phyloP scores from a whole-genome alignment of 106 monocot genomes.

The Amphibolis antarctica region DNA sequence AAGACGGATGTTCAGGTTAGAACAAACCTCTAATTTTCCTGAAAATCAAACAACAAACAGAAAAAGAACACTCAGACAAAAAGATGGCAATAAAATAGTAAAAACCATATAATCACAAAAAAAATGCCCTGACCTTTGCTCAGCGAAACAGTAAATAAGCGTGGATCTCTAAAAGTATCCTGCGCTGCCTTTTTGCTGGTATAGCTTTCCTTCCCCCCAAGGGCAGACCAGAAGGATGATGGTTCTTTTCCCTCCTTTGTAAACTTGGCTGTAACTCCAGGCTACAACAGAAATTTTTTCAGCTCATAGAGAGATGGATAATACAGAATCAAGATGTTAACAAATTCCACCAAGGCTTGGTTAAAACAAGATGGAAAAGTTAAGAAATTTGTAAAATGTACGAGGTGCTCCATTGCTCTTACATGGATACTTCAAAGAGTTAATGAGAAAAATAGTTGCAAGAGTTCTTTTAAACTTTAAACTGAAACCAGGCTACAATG shows the following conservation, averaged over 20 bases:
- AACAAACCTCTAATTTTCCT: constrained; percentile 76
- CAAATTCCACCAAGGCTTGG: no score
- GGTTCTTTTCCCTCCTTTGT: constrained; percentile 82
- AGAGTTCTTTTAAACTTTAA: no score
- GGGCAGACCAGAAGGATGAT: constrained; percentile 87
- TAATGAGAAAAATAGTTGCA: no score
- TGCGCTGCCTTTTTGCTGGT: constrained; percentile 38
- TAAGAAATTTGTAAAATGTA: no score
- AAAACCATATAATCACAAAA: constrained; percentile 4
- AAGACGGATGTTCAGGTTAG: neutral
- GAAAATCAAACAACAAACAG: constrained; percentile 4
- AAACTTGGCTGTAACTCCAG: constrained; percentile 60
- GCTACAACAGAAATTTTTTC: constrained; percentile 26
- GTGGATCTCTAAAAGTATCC: constrained; percentile 75
- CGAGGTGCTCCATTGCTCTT: no score
- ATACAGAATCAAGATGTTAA: no score
- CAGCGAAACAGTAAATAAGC: constrained; percentile 57
- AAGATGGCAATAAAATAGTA: neutral
- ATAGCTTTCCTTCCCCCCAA: constrained; percentile 78
- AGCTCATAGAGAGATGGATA: neutral
- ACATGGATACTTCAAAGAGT: no score
- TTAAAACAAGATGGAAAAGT: no score
- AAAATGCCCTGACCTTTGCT: constrained; percentile 39
- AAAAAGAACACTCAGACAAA: neutral
- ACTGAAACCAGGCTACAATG: no score